phyloP scores from a whole-genome alignment of 352 stramenopile genomes.

The Pythium monospermum region DNA sequence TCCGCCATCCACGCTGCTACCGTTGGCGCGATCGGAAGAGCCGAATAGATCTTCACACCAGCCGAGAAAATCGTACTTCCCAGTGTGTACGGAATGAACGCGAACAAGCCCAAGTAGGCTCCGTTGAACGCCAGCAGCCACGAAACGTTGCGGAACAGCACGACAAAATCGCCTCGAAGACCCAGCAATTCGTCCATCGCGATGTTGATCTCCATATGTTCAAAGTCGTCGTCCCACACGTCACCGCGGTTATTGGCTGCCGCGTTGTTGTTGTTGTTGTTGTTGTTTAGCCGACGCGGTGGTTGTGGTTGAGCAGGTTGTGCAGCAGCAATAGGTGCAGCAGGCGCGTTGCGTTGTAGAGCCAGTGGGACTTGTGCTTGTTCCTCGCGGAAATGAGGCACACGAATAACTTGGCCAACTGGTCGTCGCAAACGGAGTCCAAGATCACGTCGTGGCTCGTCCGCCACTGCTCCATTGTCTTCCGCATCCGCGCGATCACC shows the following conservation, averaged over 20 bases:
- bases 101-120: slow-evolving; percentile 95
- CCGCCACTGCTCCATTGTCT: slow-evolving; percentile 7
- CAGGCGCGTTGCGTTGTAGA: slow-evolving; percentile 10
- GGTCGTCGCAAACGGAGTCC: slow-evolving; percentile 18
- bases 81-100: slow-evolving; percentile 94
- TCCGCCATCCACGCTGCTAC: slow-evolving; percentile 21
- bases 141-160: slow-evolving; percentile 94
- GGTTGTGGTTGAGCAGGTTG: slow-evolving; percentile 6
- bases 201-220: slow-evolving; percentile 94
- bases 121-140: slow-evolving; percentile 98
- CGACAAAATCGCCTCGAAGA: slow-evolving; percentile 90
- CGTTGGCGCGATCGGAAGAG: slow-evolving; percentile 33
- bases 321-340: neutral
- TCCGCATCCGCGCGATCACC: slow-evolving; percentile 7
- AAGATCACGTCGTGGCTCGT: slow-evolving; percentile 5
- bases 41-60: slow-evolving; percentile 49
- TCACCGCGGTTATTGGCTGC: slow-evolving; percentile 40
- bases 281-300: slow-evolving; percentile 27
- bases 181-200: slow-evolving; percentile 97
- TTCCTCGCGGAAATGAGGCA: neutral
- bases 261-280: slow-evolving; percentile 18
- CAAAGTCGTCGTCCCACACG: slow-evolving; percentile 85
- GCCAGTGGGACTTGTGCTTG: slow-evolving; percentile 3
- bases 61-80: slow-evolving; percentile 87
- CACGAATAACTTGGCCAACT: slow-evolving; percentile 6